Evolutionary conservation across 2,329 filamentous ascomycete genomes (phyloP), one percentile per base, ranked within the genome.

Genomic region (Neoscytalidium dimidiatum): DNA sequence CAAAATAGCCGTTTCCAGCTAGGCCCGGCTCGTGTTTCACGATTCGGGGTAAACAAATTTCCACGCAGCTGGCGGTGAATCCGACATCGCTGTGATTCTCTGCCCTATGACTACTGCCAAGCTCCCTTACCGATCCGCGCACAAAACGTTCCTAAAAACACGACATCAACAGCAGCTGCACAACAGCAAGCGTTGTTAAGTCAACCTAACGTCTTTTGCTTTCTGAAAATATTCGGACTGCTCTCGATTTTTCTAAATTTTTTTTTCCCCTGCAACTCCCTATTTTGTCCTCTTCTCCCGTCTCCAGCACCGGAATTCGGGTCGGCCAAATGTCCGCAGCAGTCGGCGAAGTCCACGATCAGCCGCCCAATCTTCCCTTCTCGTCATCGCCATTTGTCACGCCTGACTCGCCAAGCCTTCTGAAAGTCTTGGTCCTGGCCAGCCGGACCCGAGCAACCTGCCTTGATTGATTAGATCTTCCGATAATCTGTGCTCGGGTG

Each of bases 341-440:
- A 21, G 52, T 26, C 52, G 23, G 35, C 52, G 21, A 28, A 57
- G 35, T 43, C 35, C 11, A 43, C 13, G 52, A 43, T 57, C 52
- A 43, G 35, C 52, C 28, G 23, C 21, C 1, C 35, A 26, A 14
- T 28, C 26, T 57, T 35, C 52, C 52, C 35, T 57, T 57, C 52
- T 57, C 17, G 52, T 38, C 52, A 7, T 26, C 21, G n/a, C 33
- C 28, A 57, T 33, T 21, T 41, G 21, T 57, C 51, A 23, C 51
- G 51, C 51, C 51, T 38, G 51, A 56, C 51, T 56, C 51, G 52
- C 52, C 52, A 57, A 57, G 52, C 2, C 52, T 53, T 35, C 29
- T 33, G 19, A 38, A 6, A 13, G 35, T n/a, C 52, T 57, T 57
- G 52, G 33, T 14, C 52, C 13, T 21, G 19, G 49, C 29, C 35